Conservation (phyloP, 2,329 filamentous ascomycete species). For the Elsinoe batatas region DNA sequence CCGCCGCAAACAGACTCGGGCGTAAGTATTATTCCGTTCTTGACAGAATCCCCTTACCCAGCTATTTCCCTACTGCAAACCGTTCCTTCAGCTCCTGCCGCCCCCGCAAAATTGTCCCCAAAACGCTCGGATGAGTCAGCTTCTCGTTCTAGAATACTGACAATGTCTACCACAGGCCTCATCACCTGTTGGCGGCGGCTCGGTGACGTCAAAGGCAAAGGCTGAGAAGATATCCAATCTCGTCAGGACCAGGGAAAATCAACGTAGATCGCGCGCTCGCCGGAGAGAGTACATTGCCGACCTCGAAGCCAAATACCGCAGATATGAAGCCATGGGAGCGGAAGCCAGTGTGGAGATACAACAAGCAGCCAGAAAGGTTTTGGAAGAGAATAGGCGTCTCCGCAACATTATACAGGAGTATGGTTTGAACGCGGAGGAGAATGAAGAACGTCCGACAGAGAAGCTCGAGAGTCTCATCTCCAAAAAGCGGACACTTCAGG, state of each 20-base stretch:
- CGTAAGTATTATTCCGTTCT: not conserved
- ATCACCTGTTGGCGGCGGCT: not conserved
- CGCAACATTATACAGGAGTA: conserved; percentile 48
- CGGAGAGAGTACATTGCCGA: conserved; percentile 64
- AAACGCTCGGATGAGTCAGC: not conserved
- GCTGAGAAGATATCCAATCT: conserved; percentile 26
- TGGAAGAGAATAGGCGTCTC: conserved; percentile 59
- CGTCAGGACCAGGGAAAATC: conserved; percentile 64
- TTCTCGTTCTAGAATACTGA: not conserved
- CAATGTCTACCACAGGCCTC: not conserved
- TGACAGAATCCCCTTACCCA: conserved; percentile 3
- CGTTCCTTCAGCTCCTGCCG: not conserved
- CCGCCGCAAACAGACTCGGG: conserved; percentile 11
- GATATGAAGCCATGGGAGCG: conserved; percentile 55
- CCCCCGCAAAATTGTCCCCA: not conserved
- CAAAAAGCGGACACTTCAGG: conserved; percentile 13
- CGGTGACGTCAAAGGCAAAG: not conserved
- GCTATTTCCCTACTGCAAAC: not conserved
- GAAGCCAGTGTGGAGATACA: conserved; percentile 65
- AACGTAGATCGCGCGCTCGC: conserved; percentile 63
- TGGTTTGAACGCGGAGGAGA: conserved; percentile 48
- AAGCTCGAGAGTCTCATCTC: conserved; percentile 13
- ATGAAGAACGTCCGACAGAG: conserved; percentile 30
- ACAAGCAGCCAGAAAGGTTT: conserved; percentile 55
- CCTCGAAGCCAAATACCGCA: conserved; percentile 54